Conservation (phyloP, 2,329 filamentous ascomycete genomes). For the Orbilia brochopaga region DNA sequence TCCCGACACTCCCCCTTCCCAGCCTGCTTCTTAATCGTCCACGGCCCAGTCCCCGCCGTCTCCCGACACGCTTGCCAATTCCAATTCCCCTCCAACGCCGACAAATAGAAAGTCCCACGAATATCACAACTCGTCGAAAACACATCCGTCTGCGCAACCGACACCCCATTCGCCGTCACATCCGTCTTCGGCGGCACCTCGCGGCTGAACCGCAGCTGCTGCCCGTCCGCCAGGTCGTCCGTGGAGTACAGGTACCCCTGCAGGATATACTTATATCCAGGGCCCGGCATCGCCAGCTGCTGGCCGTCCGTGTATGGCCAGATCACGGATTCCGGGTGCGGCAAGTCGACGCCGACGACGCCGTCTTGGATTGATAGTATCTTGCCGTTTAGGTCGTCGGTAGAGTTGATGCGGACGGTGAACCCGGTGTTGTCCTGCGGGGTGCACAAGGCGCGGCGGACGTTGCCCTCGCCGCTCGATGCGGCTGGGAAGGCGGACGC, state of each 20-base stretch:
- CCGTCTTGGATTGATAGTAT: constrained; percentile 26
- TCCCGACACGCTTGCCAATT: constrained; percentile 32
- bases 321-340: constrained; percentile 34
- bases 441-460: constrained; percentile 30
- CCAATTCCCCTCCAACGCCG: constrained; percentile 26
- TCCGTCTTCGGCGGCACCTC: constrained; percentile 18
- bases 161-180: too few relatives aligned
- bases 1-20: constrained; percentile 27
- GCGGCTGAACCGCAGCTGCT: constrained; percentile 40
- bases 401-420: constrained; percentile 48
- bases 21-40: constrained; percentile 31
- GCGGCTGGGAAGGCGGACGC: constrained; percentile 31
- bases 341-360: constrained; percentile 39
- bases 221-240: background rate
- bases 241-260: constrained; percentile 34
- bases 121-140: constrained; percentile 47
- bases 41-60: constrained; percentile 6
- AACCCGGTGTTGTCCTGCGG: constrained; percentile 42
- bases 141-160: constrained; percentile 20
- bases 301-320: constrained; percentile 33
- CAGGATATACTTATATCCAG: constrained; percentile 43
- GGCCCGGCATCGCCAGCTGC: constrained; percentile 33
- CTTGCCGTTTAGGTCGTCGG: constrained; percentile 35
- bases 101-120: constrained; percentile 31
- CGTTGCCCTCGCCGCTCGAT: background rate